A percentile compares a stretch with the other conserved stretches of the same genome.
phyloP scores from a whole-genome alignment of 768 basidiomycete species.

The Phanerodontia chrysosporium region DNA sequence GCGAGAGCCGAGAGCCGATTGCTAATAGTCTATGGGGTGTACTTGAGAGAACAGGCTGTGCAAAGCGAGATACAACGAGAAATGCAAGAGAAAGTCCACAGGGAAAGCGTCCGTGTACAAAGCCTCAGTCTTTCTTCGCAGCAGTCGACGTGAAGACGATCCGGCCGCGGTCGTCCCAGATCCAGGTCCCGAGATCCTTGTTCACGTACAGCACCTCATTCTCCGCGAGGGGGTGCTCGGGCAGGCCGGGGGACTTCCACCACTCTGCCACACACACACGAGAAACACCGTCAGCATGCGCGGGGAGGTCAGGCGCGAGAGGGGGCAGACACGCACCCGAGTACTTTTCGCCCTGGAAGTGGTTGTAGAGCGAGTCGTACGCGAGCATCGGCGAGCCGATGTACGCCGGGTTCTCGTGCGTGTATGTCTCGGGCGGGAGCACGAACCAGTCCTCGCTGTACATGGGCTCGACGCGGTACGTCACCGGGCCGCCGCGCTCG shows the following conservation, averaged over 20 bases:
- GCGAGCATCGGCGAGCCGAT: background rate
- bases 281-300: background rate
- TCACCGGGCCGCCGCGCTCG: constrained; percentile 1
- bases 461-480: background rate
- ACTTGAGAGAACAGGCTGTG: too few species aligned
- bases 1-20: too few species aligned
- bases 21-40: too few species aligned
- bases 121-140: background rate
- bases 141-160: background rate
- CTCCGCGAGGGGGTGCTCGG: background rate
- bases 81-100: too few species aligned
- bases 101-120: background rate
- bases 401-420: background rate
- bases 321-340: background rate
- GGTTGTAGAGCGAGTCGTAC: constrained; percentile 2
- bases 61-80: too few species aligned
- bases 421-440: constrained; percentile 2
- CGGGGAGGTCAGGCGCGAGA: too few species aligned
- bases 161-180: background rate
- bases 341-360: constrained; percentile 4
- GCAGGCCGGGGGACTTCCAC: constrained; percentile 1
- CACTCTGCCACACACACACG: background rate
- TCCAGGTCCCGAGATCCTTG: constrained; percentile 1
- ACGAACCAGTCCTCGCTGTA: background rate
- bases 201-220: constrained; percentile 1